Evolutionary conservation across 768 basidiomycete genomes (phyloP).

Genomic region (Podaxis rugospora): DNA sequence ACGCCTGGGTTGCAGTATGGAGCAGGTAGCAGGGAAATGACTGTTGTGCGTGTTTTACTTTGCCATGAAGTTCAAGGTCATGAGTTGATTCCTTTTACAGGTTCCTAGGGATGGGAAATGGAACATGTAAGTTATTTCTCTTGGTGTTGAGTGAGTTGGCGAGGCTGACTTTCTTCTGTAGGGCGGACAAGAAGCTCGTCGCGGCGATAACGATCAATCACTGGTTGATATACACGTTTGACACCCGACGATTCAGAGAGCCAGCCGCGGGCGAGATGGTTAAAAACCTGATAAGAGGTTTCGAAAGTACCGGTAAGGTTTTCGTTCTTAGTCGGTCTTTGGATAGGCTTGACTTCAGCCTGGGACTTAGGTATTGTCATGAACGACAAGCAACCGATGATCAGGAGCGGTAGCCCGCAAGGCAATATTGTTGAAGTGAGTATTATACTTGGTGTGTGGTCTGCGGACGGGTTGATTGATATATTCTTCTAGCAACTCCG

Average conservation of each 20-base stretch:
- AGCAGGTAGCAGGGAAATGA: constrained; percentile 41
- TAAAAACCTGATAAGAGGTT: constrained; percentile 46
- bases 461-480: background rate
- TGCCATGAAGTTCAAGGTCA: background rate
- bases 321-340: constrained; percentile 10
- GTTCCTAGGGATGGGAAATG: constrained; percentile 62
- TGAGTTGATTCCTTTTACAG: constrained; percentile 27
- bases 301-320: constrained; percentile 56
- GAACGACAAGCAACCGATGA: constrained; percentile 35
- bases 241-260: constrained; percentile 48
- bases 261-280: constrained; percentile 21
- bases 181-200: constrained; percentile 68
- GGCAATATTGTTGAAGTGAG: constrained; percentile 41
- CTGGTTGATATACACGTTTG: constrained; percentile 68
- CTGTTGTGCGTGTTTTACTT: constrained; percentile 39
- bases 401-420: constrained; percentile 56
- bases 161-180: constrained; percentile 37
- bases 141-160: constrained; percentile 20
- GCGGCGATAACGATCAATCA: constrained; percentile 44
- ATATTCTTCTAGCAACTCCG: constrained; percentile 41
- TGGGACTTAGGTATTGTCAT: constrained; percentile 51
- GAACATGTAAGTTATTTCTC: constrained; percentile 58
- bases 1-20: constrained; percentile 69
- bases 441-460: background rate
- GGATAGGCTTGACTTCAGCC: constrained; percentile 31